These are phyloP conservation scores for Diplodia corticola DNA, from an alignment of 2,329 filamentous ascomycete genomes.

Conservation along the genomic window DNA sequence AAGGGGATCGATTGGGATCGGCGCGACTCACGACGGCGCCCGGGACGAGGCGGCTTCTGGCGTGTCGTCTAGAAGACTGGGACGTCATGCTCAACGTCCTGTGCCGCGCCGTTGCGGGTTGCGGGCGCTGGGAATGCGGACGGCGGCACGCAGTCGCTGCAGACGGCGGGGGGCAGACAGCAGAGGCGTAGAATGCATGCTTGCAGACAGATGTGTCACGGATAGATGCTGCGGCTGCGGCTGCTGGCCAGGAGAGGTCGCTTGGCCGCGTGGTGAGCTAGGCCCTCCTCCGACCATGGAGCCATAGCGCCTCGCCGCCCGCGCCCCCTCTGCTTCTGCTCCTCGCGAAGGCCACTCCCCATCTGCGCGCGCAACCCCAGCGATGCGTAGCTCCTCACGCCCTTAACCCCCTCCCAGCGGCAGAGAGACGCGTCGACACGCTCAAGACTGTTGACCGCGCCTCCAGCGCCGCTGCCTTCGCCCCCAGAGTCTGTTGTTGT, in stretches of 20 bases:
- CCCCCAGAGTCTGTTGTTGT: constrained; percentile 3
- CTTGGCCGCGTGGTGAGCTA: constrained; percentile 15
- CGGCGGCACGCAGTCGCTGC: background rate
- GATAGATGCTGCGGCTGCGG: constrained; percentile 3
- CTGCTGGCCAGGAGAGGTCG: constrained; percentile 16
- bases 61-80: constrained; percentile 12
- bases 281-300: constrained; percentile 2
- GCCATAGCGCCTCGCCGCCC: constrained; percentile 12
- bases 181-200: background rate
- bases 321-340: constrained; percentile 21
- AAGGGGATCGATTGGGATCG: constrained; percentile 20
- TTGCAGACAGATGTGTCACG: constrained; percentile 15
- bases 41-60: constrained; percentile 21
- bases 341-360: constrained; percentile 16
- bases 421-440: constrained; percentile 21
- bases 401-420: constrained; percentile 20
- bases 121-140: background rate
- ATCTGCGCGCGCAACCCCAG: constrained; percentile 20
- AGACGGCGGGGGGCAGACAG: background rate
- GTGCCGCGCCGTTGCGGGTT: background rate
- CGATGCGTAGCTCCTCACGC: constrained; percentile 18
- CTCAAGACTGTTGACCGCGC: constrained; percentile 16
- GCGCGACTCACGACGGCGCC: constrained; percentile 3
- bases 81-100: constrained; percentile 11
- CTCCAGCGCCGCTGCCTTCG: constrained; percentile 15